These are phyloP conservation scores for Pleurotus djamor DNA, from an alignment of 768 basidiomycete genomes.

Conservation along the genomic window DNA sequence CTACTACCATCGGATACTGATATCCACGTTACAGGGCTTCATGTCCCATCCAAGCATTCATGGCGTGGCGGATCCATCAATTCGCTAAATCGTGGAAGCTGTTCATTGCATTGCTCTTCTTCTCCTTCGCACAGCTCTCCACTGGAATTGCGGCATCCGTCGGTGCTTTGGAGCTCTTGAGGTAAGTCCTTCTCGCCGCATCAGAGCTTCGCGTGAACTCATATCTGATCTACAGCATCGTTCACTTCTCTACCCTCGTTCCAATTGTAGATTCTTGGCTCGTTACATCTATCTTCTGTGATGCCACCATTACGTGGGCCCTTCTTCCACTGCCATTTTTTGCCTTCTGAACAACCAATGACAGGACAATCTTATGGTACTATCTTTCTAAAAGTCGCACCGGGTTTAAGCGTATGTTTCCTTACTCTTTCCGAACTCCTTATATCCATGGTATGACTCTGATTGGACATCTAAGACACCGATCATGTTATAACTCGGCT, in stretches of 20 bases:
- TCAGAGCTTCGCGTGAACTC: background rate
- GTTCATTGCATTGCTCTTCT: constrained; percentile 13
- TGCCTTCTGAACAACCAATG: background rate
- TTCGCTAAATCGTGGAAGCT: constrained; percentile 19
- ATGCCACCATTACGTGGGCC: constrained; percentile 25
- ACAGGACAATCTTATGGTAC: constrained; percentile 20
- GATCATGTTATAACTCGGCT: constrained; percentile 24
- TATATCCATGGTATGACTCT: background rate
- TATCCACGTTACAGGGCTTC: constrained; percentile 19
- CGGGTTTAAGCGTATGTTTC: constrained; percentile 17
- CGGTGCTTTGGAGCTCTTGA: constrained; percentile 16
- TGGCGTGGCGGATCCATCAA: constrained; percentile 24
- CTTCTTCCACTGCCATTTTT: background rate
- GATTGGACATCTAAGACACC: constrained; percentile 15
- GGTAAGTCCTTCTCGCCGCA: constrained; percentile 12
- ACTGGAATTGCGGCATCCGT: constrained; percentile 20
- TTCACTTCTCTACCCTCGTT: constrained; percentile 18
- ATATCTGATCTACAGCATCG: constrained; percentile 14
- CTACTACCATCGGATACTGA: background rate
- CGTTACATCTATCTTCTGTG: constrained; percentile 19
- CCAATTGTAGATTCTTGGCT: constrained; percentile 28
- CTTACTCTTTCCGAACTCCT: background rate
- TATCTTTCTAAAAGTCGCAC: constrained; percentile 21
- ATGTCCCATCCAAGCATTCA: constrained; percentile 26
- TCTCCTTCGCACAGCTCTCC: constrained; percentile 19